These are phyloP conservation scores for Boletus sensibilis DNA, from an alignment of 768 basidiomycete genomes.

Conservation along the genomic window DNA sequence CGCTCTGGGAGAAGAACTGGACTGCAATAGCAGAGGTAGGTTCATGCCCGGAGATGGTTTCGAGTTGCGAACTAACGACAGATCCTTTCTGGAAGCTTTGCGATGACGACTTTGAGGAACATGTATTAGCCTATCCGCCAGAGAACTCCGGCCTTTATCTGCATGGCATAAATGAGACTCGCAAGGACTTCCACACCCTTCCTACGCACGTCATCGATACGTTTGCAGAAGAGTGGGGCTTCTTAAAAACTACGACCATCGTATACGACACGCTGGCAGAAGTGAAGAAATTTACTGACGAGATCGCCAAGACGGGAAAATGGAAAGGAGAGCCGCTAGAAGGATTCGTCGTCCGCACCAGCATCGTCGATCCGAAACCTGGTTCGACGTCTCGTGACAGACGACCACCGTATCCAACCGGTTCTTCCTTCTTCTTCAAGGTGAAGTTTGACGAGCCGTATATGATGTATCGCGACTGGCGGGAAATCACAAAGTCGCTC, in stretches of 20 bases:
- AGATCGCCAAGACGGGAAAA: conserved; percentile 60
- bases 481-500: conserved; percentile 86
- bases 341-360: conserved; percentile 90
- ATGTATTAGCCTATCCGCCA: conserved; percentile 80
- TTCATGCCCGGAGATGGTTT: neutral
- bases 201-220: conserved; percentile 63
- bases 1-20: conserved; percentile 79
- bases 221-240: conserved; percentile 90
- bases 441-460: conserved; percentile 99
- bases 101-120: conserved; percentile 96
- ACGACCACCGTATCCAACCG: conserved; percentile 67
- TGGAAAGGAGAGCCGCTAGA: conserved; percentile 88
- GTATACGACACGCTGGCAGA: conserved; percentile 55
- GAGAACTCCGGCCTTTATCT: conserved; percentile 89
- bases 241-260: conserved; percentile 72
- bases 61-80: neutral
- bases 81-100: conserved; percentile 64
- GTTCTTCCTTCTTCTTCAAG: conserved; percentile 96
- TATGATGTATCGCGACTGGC: conserved; percentile 97
- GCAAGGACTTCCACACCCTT: conserved; percentile 67
- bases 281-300: conserved; percentile 71
- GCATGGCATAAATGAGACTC: conserved; percentile 82
- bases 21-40: conserved; percentile 90
- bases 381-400: conserved; percentile 27
- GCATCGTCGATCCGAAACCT: conserved; percentile 47